Evolutionary conservation across 179 eudicot species (phyloP), one percentile per base, ranked within the genome.

Genomic region (Corrigiola litoralis): DNA sequence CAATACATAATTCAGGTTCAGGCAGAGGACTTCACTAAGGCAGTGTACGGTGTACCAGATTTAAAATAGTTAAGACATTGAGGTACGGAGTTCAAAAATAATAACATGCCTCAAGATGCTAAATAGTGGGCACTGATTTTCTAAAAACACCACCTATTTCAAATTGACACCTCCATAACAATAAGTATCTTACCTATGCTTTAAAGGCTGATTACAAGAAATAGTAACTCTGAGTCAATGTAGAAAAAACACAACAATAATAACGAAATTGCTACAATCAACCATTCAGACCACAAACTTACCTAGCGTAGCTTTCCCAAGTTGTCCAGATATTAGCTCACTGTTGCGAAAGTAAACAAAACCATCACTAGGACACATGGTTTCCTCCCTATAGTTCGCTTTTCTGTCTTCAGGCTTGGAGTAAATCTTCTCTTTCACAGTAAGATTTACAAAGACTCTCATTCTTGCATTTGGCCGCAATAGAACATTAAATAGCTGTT

Each of bases 231-330:
- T n/a, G n/a, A n/a, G n/a, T n/a, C n/a, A n/a, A n/a, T 0, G 17
- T 28, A 13, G 10, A 0, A 2, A 42, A 17, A 29, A 63, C n/a
- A n/a, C n/a, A n/a, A n/a, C n/a, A n/a, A n/a, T 32, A 16, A 31
- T n/a, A 56, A 34, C 33, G 18, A 8, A 1, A 20, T 32, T 32
- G 3, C 14, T 6, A 31, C 10, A 34, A 32, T 50, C 8, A 54
- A 25, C 37, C 2, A 9, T 17, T 58, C n/a, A n/a, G 24, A 36
- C 27, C 17, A 63, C 63, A 66, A 51, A 72, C 89, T 66, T 61
- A 92, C 98, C 98, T 79, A 92, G 64, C 38, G 98, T 90, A 63
- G 86, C 92, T 80, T 94, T 94, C 57, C 99, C 99, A 48, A 94
- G 87, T 65, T 90, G 99, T 41, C 99, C 99, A 63, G 86, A 81